A percentile compares a stretch with the other conserved stretches of the same genome.
Conservation (phyloP, 805 yeast species). For the Zygosaccharomyces kombuchaensis region DNA sequence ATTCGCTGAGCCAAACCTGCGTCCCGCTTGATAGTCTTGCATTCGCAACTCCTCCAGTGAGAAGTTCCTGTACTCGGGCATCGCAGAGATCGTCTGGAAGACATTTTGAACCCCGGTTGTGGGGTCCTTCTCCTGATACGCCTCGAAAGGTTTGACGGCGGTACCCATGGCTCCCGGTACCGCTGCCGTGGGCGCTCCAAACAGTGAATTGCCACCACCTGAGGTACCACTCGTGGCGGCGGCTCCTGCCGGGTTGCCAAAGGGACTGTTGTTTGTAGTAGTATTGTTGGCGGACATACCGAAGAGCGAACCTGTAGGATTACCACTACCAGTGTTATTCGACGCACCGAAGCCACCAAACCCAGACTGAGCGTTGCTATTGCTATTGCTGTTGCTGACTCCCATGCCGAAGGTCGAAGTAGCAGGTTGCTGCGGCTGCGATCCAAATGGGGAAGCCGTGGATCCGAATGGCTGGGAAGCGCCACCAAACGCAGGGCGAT, state of each 20-base stretch:
- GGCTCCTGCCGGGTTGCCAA: conserved; percentile 27
- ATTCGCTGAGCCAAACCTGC: conserved; percentile 26
- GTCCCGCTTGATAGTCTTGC: conserved; percentile 77
- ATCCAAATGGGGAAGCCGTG: conserved; percentile 21
- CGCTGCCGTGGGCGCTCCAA: conserved; percentile 29
- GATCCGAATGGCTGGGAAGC: conserved; percentile 22
- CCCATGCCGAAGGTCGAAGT: conserved; percentile 33
- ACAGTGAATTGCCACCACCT: conserved; percentile 36
- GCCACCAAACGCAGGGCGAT: conserved; percentile 21
- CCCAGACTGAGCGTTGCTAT: conserved; percentile 32
- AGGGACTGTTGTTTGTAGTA: conserved; percentile 16
- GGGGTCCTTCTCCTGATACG: conserved; percentile 67
- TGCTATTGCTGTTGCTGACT: conserved; percentile 31
- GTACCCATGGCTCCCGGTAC: conserved; percentile 46
- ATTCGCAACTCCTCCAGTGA: conserved; percentile 85
- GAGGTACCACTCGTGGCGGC: conserved; percentile 23
- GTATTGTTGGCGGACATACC: conserved; percentile 28
- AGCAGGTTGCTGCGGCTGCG: conserved; percentile 21
- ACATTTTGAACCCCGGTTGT: conserved; percentile 50
- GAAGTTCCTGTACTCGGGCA: conserved; percentile 84
- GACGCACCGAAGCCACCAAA: conserved; percentile 34
- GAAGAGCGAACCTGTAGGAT: conserved; percentile 29
- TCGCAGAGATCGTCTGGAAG: conserved; percentile 72
- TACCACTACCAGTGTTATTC: conserved; percentile 12
- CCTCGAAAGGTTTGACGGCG: conserved; percentile 61